Evolutionary conservation across 1,139 yeast species (phyloP).

Genomic region (Lodderomyces oxycetoniae): DNA sequence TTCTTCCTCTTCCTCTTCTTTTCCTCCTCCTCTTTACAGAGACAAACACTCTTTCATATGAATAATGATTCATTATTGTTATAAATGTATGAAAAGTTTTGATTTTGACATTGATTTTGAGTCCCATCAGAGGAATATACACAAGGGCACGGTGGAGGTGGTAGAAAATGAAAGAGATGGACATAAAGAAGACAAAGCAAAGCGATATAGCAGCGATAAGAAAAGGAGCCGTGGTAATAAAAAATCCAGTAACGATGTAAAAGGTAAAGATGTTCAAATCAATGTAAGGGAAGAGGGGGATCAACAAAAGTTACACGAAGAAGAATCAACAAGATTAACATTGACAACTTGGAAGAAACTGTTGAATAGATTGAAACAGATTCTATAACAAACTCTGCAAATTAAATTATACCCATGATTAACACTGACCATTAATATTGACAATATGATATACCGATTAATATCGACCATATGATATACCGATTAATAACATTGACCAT

Average conservation of each 20-base stretch:
- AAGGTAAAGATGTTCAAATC: background rate
- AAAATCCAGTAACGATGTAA: no score
- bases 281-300: background rate
- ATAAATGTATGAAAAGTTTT: background rate
- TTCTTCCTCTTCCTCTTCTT: background rate
- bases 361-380: background rate
- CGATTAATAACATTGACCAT: no score
- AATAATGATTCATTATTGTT: slow-evolving; percentile 1
- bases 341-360: background rate
- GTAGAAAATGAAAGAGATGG: no score
- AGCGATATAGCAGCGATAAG: no score
- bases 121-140: slow-evolving; percentile 1
- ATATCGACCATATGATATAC: no score
- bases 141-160: background rate
- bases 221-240: no score
- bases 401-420: no score
- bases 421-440: no score
- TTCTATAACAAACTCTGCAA: background rate
- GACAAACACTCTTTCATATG: background rate
- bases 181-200: no score
- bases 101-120: slow-evolving; percentile 3
- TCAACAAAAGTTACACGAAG: no score
- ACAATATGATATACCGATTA: no score
- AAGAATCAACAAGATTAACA: no score
- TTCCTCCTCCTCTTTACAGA: background rate